Evolutionary conservation across 2,329 filamentous ascomycete genomes (phyloP), one percentile per base, ranked within the genome.

Genomic region (Alternaria ventricosa): DNA sequence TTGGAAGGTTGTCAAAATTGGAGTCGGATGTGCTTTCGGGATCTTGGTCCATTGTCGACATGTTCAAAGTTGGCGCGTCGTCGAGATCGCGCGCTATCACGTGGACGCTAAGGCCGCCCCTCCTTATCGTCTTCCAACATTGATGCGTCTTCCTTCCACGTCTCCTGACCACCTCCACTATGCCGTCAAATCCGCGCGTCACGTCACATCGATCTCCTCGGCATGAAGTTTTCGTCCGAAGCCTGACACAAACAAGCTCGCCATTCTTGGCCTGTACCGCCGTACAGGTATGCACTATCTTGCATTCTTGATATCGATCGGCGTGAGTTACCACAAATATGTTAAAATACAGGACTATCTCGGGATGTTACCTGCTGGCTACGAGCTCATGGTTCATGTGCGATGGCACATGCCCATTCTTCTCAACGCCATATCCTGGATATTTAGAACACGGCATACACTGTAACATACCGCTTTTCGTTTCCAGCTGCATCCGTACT

Each of bases 71-170:
- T 8, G 51, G 49, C 64, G 67, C 64, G 66, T 68, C 54, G 12
- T 43, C 20, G 15, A 45, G 49, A 27, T 30, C 62, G 53, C 64
- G 49, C 64, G 64, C 47, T 55, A 9, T 65, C 65, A 67, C 63
- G 65, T 67, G 65, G 6, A 55, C 33, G 54, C 60, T 55, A 63
- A 18, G 18, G 20, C 8, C 27, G 23, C 20, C 55, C 41, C 41
- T 47, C 43, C 12, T 13, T 22, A 5, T 23, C 13, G 18, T 51
- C n/a, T 6, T 5, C 11, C 47, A 12, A 30, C 30, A n/a, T 25
- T 3, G 22, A 25, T 9, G 20, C 20, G 8, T 20, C 22, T 12
- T 47, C 12, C 25, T 55, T 44, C 12, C 15, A 28, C 23, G 13
- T 15, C 13, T 11, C 18, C 45, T n/a, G 18, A 25, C 13, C 13